Percentiles rank a stretch among this genome's conserved stretches.
Conservation (phyloP, 306 rosid genomes). For the Begonia peltatifolia region DNA sequence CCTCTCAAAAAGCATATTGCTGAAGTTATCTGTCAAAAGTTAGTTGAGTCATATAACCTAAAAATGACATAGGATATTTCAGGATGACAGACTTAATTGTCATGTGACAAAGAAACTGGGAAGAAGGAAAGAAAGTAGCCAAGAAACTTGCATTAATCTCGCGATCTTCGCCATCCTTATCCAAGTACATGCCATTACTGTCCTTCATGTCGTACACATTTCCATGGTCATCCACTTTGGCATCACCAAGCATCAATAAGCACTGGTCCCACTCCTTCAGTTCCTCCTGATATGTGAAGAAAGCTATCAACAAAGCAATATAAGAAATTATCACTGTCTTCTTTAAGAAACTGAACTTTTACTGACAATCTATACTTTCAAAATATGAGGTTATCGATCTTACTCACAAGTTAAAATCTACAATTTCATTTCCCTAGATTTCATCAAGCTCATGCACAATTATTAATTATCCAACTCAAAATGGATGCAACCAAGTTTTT, state of each 20-base stretch:
- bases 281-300: constrained; percentile 43
- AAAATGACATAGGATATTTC: neutral
- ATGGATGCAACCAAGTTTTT: too few species aligned
- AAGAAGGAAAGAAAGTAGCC: constrained; percentile 3
- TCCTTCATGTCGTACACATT: constrained; percentile 50
- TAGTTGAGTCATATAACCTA: constrained; percentile 9
- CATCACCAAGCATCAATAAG: constrained; percentile 64
- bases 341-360: too few species aligned
- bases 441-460: too few species aligned
- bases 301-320: neutral
- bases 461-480: too few species aligned
- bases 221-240: constrained; percentile 74
- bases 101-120: neutral
- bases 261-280: constrained; percentile 98
- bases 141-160: constrained; percentile 55
- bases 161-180: constrained; percentile 77
- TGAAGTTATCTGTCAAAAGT: constrained; percentile 59
- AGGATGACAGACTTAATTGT: neutral
- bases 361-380: too few species aligned
- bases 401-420: too few species aligned
- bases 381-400: too few species aligned
- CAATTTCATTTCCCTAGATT: too few species aligned
- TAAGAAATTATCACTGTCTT: too few species aligned
- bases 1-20: constrained; percentile 91
- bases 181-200: constrained; percentile 61